Evolutionary conservation across 106 monocot species (phyloP), one percentile per base, ranked within the genome.

Genomic region (Xerophyta viscosa): DNA sequence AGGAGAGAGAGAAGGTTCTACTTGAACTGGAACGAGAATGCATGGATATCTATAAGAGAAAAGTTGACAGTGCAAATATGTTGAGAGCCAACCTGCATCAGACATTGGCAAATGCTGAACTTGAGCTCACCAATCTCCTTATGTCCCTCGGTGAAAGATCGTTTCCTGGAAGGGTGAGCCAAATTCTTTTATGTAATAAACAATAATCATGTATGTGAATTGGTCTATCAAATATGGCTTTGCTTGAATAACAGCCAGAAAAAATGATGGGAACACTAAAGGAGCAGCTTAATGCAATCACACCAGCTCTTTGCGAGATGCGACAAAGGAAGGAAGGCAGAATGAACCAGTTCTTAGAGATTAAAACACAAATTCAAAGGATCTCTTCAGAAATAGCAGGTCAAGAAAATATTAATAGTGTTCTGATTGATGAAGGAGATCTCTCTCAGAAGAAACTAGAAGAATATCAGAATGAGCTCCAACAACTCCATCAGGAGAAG

Each of bases 121-220:
- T 75, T 11, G 75, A 85, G 57, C 67, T 80, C 27, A 85, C 84
- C 29, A 80, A 77, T 33, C 71, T 85, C 56, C 79, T 79, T 15
- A 66, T 76, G 9, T 85, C 84, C 6, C 84, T 85, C 20, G 84
- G 84, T 22, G 84, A 85, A 59, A 28, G 79, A 68, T 85, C 79
- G 23, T 80, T 75, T 13, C 58, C 71, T 11, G 76, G 61, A 9
- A 51, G 75, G 56, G 79, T 85, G 23, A 70, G 62, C 5, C 18
- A 9, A 13, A 10, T 29, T 12, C 12, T 23, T 48, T 11, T 24
- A 10, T 46, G 8, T 59, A n/a, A n/a, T n/a, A n/a, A n/a, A n/a
- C n/a, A n/a, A n/a, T n/a, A n/a, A 33, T 6, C 33, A 33, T 33
- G 5, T 4, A 5, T 29, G 14, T 37, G 1, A 3, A 51, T 0